Conservation (phyloP, 495 filamentous ascomycete genomes). For the Haplographium delicatum region DNA sequence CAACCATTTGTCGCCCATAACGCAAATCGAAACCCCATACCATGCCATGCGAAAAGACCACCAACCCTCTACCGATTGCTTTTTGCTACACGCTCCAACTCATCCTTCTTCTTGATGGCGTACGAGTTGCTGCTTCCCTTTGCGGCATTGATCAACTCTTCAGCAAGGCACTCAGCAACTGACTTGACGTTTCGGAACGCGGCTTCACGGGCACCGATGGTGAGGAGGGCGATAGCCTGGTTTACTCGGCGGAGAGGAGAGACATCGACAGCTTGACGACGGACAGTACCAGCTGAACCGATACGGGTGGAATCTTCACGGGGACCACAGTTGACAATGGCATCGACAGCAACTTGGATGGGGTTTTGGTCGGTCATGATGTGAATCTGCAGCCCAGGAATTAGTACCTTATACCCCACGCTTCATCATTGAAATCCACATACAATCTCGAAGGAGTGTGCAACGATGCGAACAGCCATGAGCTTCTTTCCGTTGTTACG, state of each 20-base stretch:
- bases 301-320: slow-evolving; percentile 99
- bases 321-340: slow-evolving; percentile 99
- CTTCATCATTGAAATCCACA: slow-evolving; percentile 33
- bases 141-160: slow-evolving; percentile 99
- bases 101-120: slow-evolving; percentile 99
- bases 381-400: slow-evolving; percentile 67
- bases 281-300: slow-evolving; percentile 97
- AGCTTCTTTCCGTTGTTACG: slow-evolving; percentile 99
- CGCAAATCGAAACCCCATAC: slow-evolving; percentile 25
- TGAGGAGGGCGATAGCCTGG: slow-evolving; percentile 96
- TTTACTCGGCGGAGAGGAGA: slow-evolving; percentile 98
- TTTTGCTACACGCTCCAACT: slow-evolving; percentile 99
- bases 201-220: slow-evolving; percentile 94
- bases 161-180: slow-evolving; percentile 95
- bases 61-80: slow-evolving; percentile 79
- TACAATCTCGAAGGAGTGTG: slow-evolving; percentile 98
- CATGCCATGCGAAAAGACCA: slow-evolving; percentile 27
- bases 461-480: slow-evolving; percentile 98
- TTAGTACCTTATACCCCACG: slow-evolving; percentile 6
- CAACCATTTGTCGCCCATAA: slow-evolving; percentile 21
- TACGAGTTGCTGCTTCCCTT: slow-evolving; percentile 99
- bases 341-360: slow-evolving; percentile 98
- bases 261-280: slow-evolving; percentile 99
- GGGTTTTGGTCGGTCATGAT: slow-evolving; percentile 99
- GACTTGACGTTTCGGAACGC: slow-evolving; percentile 99